These are phyloP conservation scores for Xylaria nigripes DNA, from an alignment of 495 filamentous ascomycete genomes.

Conservation along the genomic window DNA sequence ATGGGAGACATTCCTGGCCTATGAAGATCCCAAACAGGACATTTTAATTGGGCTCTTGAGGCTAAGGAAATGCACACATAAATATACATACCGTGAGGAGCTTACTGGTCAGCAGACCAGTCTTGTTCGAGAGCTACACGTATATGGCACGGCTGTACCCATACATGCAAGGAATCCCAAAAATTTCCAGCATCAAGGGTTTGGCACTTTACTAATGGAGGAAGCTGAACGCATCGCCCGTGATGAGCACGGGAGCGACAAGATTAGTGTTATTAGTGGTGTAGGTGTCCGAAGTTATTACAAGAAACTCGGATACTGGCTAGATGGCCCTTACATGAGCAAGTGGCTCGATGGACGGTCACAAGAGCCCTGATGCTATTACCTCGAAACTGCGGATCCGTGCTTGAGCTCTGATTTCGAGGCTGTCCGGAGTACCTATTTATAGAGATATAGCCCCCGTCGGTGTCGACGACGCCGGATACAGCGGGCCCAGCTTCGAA, in stretches of 20 bases:
- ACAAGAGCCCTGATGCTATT: conserved; percentile 1
- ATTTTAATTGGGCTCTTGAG: conserved; percentile 90
- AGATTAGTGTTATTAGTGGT: conserved; percentile 93
- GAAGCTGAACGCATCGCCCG: conserved; percentile 92
- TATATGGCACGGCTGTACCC: conserved; percentile 92
- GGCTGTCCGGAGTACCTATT: no score
- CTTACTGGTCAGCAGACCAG: conserved; percentile 79
- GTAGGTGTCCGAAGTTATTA: conserved; percentile 95
- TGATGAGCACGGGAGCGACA: conserved; percentile 83
- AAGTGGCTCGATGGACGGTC: conserved; percentile 50
- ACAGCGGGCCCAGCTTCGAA: no score
- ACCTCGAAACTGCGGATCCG: no score
- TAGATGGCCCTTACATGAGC: conserved; percentile 89
- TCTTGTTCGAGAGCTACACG: conserved; percentile 88
- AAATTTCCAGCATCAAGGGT: conserved; percentile 98
- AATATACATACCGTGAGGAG: conserved; percentile 85
- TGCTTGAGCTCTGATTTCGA: no score
- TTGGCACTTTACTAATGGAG: conserved; percentile 94
- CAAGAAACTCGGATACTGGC: conserved; percentile 77
- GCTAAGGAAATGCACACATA: conserved; percentile 78
- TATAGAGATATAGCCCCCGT: no score
- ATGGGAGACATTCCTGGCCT: conserved; percentile 97
- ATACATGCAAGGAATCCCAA: conserved; percentile 85
- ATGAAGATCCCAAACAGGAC: conserved; percentile 97
- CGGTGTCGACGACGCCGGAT: no score